Conservation (phyloP, 2,329 filamentous ascomycete species). For the Aaosphaeria pasadenensis region DNA sequence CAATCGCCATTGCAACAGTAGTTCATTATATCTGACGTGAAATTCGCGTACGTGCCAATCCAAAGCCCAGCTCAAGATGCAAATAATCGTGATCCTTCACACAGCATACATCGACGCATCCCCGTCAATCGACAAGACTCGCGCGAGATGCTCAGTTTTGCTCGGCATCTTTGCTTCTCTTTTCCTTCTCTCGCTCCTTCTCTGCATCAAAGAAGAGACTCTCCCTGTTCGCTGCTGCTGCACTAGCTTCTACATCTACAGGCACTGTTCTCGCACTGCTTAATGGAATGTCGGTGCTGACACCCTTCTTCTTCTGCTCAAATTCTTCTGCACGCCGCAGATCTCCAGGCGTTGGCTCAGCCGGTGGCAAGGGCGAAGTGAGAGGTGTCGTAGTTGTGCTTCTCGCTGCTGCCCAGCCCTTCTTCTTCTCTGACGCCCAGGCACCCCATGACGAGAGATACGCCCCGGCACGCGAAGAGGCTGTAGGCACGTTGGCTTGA, state of each 20-base stretch:
- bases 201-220: slow-evolving; percentile 18
- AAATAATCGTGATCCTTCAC: too few relatives aligned
- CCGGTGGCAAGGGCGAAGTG: slow-evolving; percentile 16
- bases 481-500: slow-evolving; percentile 54
- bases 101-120: too few relatives aligned
- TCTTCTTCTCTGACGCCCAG: slow-evolving; percentile 72
- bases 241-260: slow-evolving; percentile 6
- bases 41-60: too few relatives aligned
- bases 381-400: slow-evolving; percentile 18
- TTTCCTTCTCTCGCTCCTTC: slow-evolving; percentile 1
- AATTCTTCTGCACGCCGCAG: slow-evolving; percentile 27
- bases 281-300: background rate
- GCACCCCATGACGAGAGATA: slow-evolving; percentile 63
- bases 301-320: slow-evolving; percentile 5
- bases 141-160: background rate
- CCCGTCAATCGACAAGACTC: too few relatives aligned
- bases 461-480: slow-evolving; percentile 56
- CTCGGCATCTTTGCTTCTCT: background rate
- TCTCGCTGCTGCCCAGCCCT: slow-evolving; percentile 24
- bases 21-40: too few relatives aligned
- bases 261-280: slow-evolving; percentile 9
- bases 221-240: slow-evolving; percentile 3
- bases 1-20: too few relatives aligned
- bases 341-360: slow-evolving; percentile 17
- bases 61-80: too few relatives aligned